Percentiles rank a stretch among this genome's conserved stretches.
phyloP scores from a whole-genome alignment of 2,329 filamentous ascomycete species.

The Trematosphaeria pertusa region DNA sequence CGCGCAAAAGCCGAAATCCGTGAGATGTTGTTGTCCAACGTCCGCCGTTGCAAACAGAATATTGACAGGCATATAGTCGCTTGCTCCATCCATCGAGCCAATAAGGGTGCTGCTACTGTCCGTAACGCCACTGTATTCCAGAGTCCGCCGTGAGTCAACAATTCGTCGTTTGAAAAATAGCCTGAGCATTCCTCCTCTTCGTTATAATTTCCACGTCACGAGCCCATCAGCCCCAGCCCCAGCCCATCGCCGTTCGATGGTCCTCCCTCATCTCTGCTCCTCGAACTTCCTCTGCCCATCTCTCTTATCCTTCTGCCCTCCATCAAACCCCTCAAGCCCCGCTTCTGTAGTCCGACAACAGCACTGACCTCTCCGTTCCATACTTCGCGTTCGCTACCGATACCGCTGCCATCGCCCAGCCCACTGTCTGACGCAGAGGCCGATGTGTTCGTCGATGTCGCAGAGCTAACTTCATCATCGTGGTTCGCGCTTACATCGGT shows the following conservation, averaged over 20 bases:
- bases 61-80: no score
- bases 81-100: no score
- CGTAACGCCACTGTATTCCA: no score
- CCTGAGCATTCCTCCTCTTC: no score
- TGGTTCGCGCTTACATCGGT: constrained; percentile 51
- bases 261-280: constrained; percentile 37
- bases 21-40: no score
- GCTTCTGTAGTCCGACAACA: constrained; percentile 94
- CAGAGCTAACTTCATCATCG: constrained; percentile 47
- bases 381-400: constrained; percentile 63
- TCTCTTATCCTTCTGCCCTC: constrained; percentile 88
- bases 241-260: constrained; percentile 33
- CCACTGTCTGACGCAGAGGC: constrained; percentile 42
- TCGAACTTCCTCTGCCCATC: constrained; percentile 57
- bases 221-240: constrained; percentile 37
- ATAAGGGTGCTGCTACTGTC: no score
- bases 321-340: constrained; percentile 90
- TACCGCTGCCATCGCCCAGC: constrained; percentile 42
- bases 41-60: no score
- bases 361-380: constrained; percentile 85
- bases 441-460: constrained; percentile 36
- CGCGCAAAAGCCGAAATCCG: no score
- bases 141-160: no score
- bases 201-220: no score
- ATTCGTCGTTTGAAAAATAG: no score